A percentile compares a stretch with the other conserved stretches of the same genome.
These are phyloP conservation scores for Mucor ambiguus DNA, from an alignment of 371 early-diverging fungal genomes.

Conservation along the genomic window DNA sequence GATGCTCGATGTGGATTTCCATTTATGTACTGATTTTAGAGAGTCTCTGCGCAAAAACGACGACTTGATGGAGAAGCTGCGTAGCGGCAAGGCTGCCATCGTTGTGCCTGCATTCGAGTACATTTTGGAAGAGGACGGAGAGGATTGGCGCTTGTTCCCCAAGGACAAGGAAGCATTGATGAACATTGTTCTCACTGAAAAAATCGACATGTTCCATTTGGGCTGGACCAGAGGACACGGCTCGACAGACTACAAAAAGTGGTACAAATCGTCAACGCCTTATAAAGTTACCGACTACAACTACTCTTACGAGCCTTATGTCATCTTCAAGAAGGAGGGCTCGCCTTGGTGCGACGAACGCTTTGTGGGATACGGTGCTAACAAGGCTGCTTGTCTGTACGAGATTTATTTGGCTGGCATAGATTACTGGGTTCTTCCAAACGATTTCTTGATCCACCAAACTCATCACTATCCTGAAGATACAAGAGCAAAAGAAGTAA, in stretches of 20 bases:
- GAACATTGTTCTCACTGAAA: conserved; percentile 43
- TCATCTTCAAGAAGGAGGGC: conserved; percentile 63
- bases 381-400: conserved; percentile 72
- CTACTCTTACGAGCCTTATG: conserved; percentile 67
- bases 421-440: conserved; percentile 65
- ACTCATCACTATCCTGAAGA: conserved; percentile 67
- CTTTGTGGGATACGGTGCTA: conserved; percentile 71
- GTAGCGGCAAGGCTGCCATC: conserved; percentile 51
- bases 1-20: conserved; percentile 66
- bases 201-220: conserved; percentile 62
- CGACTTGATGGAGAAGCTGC: conserved; percentile 48
- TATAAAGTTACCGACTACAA: conserved; percentile 58
- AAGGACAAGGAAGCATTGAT: conserved; percentile 44
- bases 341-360: conserved; percentile 72
- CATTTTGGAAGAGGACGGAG: conserved; percentile 53
- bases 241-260: conserved; percentile 57
- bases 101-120: conserved; percentile 68
- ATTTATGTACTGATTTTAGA: conserved; percentile 61
- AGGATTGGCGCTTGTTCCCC: conserved; percentile 56
- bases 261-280: conserved; percentile 49
- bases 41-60: conserved; percentile 42
- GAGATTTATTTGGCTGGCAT: conserved; percentile 68
- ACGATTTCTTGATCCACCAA: conserved; percentile 69
- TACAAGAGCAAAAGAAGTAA: conserved; percentile 64
- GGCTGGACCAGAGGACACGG: conserved; percentile 61